phyloP scores from a whole-genome alignment of 768 basidiomycete species.

The Tulasnella sp. region DNA sequence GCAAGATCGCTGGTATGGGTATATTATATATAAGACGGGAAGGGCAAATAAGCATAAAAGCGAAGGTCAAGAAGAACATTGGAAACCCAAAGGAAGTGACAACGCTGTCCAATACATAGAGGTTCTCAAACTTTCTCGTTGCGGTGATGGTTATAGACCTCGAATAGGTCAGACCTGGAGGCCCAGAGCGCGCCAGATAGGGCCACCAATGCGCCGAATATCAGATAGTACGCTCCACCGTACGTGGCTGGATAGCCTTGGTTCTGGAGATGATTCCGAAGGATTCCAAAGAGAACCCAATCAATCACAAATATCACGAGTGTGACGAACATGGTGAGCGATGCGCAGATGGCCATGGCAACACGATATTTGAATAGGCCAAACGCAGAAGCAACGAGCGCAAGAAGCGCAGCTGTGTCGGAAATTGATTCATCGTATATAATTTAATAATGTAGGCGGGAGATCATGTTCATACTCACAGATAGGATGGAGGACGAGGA shows the following conservation, averaged over 20 bases:
- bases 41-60: too few relatives aligned
- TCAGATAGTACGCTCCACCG: constrained; percentile 78
- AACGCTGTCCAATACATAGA: too few relatives aligned
- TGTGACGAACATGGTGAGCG: constrained; percentile 55
- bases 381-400: constrained; percentile 55
- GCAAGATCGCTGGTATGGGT: too few relatives aligned
- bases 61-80: too few relatives aligned
- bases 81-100: too few relatives aligned
- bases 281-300: constrained; percentile 69
- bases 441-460: constrained; percentile 23
- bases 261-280: constrained; percentile 45
- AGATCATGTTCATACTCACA: constrained; percentile 40
- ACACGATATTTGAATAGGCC: constrained; percentile 60
- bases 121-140: too few relatives aligned
- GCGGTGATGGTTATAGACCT: too few relatives aligned
- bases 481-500: constrained; percentile 72
- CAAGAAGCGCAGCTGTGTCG: constrained; percentile 45
- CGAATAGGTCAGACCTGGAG: too few relatives aligned
- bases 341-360: constrained; percentile 63
- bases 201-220: constrained; percentile 59
- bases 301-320: constrained; percentile 66
- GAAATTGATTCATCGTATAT: too few relatives aligned
- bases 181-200: too few relatives aligned
- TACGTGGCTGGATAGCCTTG: constrained; percentile 35
- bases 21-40: too few relatives aligned